Evolutionary conservation across 1,284 basidiomycete genomes (phyloP), one percentile per base, ranked within the genome.

Genomic region (Rhodotorula sp.): DNA sequence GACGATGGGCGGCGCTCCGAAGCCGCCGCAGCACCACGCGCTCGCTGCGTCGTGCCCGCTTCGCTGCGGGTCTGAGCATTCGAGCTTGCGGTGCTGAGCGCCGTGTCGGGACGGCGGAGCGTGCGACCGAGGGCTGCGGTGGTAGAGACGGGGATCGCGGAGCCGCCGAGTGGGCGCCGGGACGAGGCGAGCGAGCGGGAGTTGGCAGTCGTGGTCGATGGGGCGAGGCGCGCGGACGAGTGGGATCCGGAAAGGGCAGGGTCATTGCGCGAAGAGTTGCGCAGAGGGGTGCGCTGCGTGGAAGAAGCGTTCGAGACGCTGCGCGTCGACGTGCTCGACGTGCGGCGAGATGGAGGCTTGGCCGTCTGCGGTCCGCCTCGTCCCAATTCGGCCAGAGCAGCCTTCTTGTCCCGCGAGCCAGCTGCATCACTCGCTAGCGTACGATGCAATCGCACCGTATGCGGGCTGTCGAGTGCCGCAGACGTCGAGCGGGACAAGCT

Each of bases 401-500:
- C 13, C 63, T 64, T 57, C 41, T 50, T 57, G 8, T 48, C 23
- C 25, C 23, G 14, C 14, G 27, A 27, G 7, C 7, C 23, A n/a
- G 25, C 45, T 4, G 12, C 53, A 19, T 27, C 16, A n/a, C 10
- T 34, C 17, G 46, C 27, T 16, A 50, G 27, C 3, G 27, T 34
- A 25, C 63, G 16, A 4, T 14, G 2, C 2, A 46, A 56, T 19
- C 56, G 34, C 8, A 59, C 56, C 8, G 64, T 58, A 12, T n/a
- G 23, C n/a, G 64, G 56, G 25, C 48, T 50, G 5, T 65, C 64
- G 9, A 56, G 46, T 16, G 19, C 21, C 46, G 23, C 7, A 34
- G 60, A 61, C 9, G 60, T 52, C 9, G 64, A 65, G 23, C 49
- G 48, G 10, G 34, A 44, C 13, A 65, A 16, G 49, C 64, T 65